Evolutionary conservation across 83 land plant genomes (phyloP).

Genomic region (Thuja plicata): DNA sequence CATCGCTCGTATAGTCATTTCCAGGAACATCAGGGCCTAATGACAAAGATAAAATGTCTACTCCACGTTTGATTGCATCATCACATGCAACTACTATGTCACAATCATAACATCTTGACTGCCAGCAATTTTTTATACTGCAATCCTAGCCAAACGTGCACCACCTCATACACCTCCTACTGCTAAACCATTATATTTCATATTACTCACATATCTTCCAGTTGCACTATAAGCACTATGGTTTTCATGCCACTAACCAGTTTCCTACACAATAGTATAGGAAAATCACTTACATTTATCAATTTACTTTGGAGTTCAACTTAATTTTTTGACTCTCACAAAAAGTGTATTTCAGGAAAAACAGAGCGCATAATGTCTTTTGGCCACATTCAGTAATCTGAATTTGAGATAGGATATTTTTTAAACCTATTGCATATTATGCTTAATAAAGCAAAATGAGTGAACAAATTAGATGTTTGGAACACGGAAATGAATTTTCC

Average conservation of each 20-base stretch:
- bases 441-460: no score
- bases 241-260: slow-evolving; percentile 73
- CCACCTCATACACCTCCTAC: slow-evolving; percentile 72
- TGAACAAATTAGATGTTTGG: no score
- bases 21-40: slow-evolving; percentile 66
- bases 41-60: slow-evolving; percentile 65
- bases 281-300: no score
- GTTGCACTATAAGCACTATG: slow-evolving; percentile 82
- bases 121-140: slow-evolving; percentile 79
- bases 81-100: slow-evolving; percentile 79
- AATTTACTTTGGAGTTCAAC: no score
- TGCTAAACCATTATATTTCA: slow-evolving; percentile 61
- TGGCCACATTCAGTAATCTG: no score
- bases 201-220: slow-evolving; percentile 53
- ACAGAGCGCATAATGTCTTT: no score
- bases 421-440: no score
- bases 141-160: slow-evolving; percentile 74
- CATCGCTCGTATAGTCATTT: slow-evolving; percentile 64
- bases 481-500: no score
- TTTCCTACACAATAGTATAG: slow-evolving; percentile 34
- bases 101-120: slow-evolving; percentile 62
- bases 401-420: no score
- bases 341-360: no score
- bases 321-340: no score
- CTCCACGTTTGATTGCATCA: slow-evolving; percentile 82